Conservation (phyloP, 257 asterid species). For the Cordia subcordata region DNA sequence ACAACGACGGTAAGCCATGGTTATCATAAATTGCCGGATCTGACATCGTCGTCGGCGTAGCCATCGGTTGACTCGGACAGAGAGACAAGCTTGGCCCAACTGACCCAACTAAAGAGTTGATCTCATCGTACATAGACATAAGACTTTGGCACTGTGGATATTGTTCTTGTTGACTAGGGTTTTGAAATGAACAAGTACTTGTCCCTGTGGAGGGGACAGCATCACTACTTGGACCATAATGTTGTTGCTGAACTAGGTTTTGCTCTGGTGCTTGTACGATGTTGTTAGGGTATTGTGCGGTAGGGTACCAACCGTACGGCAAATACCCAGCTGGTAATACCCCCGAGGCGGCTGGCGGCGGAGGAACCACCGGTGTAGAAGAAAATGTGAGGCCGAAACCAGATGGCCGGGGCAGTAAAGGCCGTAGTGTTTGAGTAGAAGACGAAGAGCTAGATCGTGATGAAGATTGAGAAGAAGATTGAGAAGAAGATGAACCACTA, state of each 20-base stretch:
- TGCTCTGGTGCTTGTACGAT: slow-evolving; percentile 19
- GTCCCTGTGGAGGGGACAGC: slow-evolving; percentile 28
- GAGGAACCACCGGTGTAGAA: slow-evolving; percentile 15
- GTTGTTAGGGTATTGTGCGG: slow-evolving; percentile 39
- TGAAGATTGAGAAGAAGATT: slow-evolving; percentile 29
- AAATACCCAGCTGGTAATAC: slow-evolving; percentile 12
- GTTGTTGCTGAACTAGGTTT: slow-evolving; percentile 14
- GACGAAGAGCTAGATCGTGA: slow-evolving; percentile 31
- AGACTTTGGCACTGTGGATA: slow-evolving; percentile 12
- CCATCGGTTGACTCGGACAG: slow-evolving; percentile 21
- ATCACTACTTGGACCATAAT: slow-evolving; percentile 17
- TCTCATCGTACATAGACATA: slow-evolving; percentile 31
- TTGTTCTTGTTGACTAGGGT: slow-evolving; percentile 38
- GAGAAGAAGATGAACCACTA: slow-evolving; percentile 20
- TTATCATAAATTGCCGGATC: slow-evolving; percentile 27
- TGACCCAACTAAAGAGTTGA: slow-evolving; percentile 37
- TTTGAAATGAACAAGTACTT: slow-evolving; percentile 24
- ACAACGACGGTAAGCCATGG: slow-evolving; percentile 33
- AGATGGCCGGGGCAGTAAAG: slow-evolving; percentile 74
- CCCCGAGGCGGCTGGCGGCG: slow-evolving; percentile 8
- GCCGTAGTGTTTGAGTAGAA: slow-evolving; percentile 64
- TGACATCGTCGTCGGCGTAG: slow-evolving; percentile 22
- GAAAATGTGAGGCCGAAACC: slow-evolving; percentile 41
- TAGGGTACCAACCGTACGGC: slow-evolving; percentile 50
- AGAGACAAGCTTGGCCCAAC: slow-evolving; percentile 33